These are phyloP conservation scores for Leccinum uliginosum DNA, from an alignment of 768 basidiomycete species.

Conservation along the genomic window DNA sequence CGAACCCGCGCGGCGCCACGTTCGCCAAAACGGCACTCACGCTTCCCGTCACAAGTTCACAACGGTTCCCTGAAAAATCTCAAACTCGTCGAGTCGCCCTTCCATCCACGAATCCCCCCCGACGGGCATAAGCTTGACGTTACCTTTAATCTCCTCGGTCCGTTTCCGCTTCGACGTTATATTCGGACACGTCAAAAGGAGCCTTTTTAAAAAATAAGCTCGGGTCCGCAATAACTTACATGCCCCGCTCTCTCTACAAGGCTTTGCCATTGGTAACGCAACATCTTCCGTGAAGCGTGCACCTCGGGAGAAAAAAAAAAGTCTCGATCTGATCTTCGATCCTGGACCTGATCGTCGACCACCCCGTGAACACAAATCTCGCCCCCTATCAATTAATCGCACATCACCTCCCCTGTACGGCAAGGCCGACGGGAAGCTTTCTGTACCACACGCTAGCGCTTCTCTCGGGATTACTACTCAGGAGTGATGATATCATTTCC, in stretches of 20 bases:
- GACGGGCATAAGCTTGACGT: background rate
- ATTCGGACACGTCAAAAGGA: slow-evolving; percentile 12
- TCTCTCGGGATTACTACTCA: background rate
- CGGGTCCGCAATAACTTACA: slow-evolving; percentile 3
- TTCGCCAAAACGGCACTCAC: background rate
- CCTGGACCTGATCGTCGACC: slow-evolving; percentile 27
- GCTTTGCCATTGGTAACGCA: slow-evolving; percentile 12
- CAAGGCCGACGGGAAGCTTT: slow-evolving; percentile 1
- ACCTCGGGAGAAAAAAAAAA: slow-evolving; percentile 9
- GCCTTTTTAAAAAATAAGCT: slow-evolving; percentile 7
- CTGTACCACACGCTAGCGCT: background rate
- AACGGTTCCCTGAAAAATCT: background rate
- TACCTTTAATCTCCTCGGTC: slow-evolving; percentile 8
- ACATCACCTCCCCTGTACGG: slow-evolving; percentile 12
- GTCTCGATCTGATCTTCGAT: slow-evolving; percentile 29
- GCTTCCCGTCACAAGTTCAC: background rate
- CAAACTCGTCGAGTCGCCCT: background rate
- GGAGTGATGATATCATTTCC: background rate
- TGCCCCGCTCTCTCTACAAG: background rate
- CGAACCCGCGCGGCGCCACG: background rate
- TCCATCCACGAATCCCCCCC: background rate
- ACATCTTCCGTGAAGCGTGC: slow-evolving; percentile 23
- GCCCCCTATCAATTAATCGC: slow-evolving; percentile 22
- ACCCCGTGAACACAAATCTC: background rate
- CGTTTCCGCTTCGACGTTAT: background rate